Base-by-base conservation (phyloP, 148 eudicot species). In the Chenopodium album region DNA sequence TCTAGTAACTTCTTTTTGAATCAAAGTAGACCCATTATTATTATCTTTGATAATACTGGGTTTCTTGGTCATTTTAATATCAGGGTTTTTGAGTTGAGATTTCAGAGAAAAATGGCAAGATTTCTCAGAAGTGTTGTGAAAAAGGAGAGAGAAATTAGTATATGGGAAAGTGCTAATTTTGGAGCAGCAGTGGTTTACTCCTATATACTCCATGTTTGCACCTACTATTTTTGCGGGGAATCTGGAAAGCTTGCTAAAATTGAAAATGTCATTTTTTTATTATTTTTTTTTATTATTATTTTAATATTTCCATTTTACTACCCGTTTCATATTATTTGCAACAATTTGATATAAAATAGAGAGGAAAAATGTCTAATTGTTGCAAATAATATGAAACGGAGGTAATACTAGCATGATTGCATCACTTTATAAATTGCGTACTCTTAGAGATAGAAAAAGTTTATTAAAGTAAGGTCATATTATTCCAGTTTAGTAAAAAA, bases 1-100 rank as follows among this genome's bases (percentile, higher is more conserved):
- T 56, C 89, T 86, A 12, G 85, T 78, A 16, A 88, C 85, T n/a
- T 88, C 87, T 9, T 69, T 78, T 1, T 31, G 79, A 32, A 75
- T 26, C 26, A 80, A 46, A 41, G 73, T 14, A 1, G 83, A 62
- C 9, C 12, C 75, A n/a, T 76, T 62, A 2, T 12, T 71, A n/a
- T 76, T 62, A 2, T 12, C 59, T 17, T 54, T 34, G 78, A 9
- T 14, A 73, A n/a, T 19, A 77, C 32, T 80, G 47, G 88, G 90
- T 73, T 74, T 86, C 78, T 84, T 86, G 64, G 80, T 65, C 90
- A 86, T 86, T 79, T 48, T 32, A 34, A 23, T 7, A 50, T 29
- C 0, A n/a, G 28, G 10, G 23, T 22, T 46, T 1, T 47, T 47
- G 73, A 78, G 41, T 34, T 48, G 14, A 66, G 72, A 78, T 31